These are phyloP conservation scores for Cruciata laevipes DNA, from an alignment of 257 asterid genomes.

Conservation along the genomic window DNA sequence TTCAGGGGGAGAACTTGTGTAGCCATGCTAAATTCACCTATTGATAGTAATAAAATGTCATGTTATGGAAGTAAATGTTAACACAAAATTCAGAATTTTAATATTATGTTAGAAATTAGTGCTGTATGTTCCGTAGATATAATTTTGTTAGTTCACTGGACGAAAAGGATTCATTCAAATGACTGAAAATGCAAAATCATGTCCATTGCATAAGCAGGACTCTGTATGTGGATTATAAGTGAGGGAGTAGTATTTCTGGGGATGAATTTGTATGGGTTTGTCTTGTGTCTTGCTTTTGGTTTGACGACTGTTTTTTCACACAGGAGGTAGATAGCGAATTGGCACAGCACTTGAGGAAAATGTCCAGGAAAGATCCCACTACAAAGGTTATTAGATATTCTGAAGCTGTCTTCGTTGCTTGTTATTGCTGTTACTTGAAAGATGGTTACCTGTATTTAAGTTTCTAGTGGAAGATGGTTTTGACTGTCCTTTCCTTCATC, in stretches of 20 bases:
- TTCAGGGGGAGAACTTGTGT: background rate
- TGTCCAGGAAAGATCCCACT: conserved; percentile 86
- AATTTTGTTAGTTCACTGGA: too few relatives aligned
- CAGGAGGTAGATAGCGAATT: conserved; percentile 83
- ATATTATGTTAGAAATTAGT: background rate
- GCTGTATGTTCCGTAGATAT: too few relatives aligned
- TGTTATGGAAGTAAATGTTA: background rate
- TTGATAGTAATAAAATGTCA: background rate
- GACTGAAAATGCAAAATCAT: background rate
- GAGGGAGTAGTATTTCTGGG: background rate
- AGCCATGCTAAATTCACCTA: background rate
- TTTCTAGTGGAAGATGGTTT: background rate
- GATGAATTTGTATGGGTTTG: background rate
- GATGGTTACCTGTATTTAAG: background rate
- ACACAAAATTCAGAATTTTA: background rate
- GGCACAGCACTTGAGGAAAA: conserved; percentile 88
- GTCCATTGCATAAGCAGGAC: background rate
- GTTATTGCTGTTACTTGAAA: background rate
- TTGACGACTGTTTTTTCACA: conserved; percentile 10
- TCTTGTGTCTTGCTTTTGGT: background rate
- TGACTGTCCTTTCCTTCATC: background rate
- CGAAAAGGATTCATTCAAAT: background rate
- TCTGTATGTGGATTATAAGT: background rate
- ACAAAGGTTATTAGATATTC: conserved; percentile 57
- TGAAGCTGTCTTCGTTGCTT: background rate